phyloP scores from a whole-genome alignment of 306 rosid species.

The Cajanus cajan region DNA sequence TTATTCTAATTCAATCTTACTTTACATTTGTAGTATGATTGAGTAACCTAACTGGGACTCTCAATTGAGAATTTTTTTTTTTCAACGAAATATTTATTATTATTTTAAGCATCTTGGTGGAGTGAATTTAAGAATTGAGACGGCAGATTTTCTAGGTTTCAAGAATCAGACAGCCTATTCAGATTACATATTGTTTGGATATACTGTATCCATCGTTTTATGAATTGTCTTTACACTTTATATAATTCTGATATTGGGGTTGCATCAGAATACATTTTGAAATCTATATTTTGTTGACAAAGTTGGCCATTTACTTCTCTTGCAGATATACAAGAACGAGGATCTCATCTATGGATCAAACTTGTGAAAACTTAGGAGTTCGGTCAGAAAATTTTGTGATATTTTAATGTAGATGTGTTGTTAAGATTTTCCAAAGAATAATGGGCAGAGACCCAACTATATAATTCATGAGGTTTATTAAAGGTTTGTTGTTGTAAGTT shows the following conservation, averaged over 20 bases:
- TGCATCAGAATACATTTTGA: neutral
- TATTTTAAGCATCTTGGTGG: neutral
- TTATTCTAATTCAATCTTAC: neutral
- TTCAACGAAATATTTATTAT: neutral
- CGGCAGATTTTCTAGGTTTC: neutral
- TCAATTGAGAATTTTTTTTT: neutral
- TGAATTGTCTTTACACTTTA: neutral
- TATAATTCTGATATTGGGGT: neutral
- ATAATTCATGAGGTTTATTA: conserved; percentile 29
- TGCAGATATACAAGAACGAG: conserved; percentile 44
- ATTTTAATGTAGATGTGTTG: conserved; percentile 27
- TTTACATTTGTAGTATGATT: neutral
- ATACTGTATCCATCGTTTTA: neutral
- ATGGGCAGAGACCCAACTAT: conserved; percentile 42
- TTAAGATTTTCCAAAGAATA: conserved; percentile 40
- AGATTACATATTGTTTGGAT: neutral
- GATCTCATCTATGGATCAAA: conserved; percentile 30
- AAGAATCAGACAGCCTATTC: neutral
- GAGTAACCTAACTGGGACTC: neutral
- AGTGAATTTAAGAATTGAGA: conserved; percentile 6
- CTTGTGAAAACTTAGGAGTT: conserved; percentile 46
- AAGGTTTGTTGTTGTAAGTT: conserved; percentile 34
- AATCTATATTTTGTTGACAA: conserved; percentile 19
- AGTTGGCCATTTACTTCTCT: conserved; percentile 31
- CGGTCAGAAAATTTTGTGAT: conserved; percentile 34